Conservation (phyloP, 106 monocot species). For the Phalaenopsis aphrodite region DNA sequence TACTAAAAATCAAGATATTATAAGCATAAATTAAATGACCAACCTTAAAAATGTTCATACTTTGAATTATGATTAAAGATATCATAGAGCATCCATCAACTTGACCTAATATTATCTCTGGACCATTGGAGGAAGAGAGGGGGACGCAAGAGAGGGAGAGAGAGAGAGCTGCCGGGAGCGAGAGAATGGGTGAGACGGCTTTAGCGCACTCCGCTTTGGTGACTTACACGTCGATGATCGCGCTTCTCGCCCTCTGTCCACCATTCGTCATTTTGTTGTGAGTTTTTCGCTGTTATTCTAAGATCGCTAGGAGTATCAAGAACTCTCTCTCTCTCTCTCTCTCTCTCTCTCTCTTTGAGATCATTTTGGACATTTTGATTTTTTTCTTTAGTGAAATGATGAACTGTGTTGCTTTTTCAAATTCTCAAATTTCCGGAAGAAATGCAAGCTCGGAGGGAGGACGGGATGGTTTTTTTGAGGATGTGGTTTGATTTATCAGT, state of each 20-base stretch:
- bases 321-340: background rate
- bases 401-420: background rate
- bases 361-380: background rate
- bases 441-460: background rate
- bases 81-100: too few species aligned
- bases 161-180: background rate
- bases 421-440: background rate
- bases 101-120: too few species aligned
- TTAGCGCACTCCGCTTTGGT: slow-evolving; percentile 69
- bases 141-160: background rate
- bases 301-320: background rate
- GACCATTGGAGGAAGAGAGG: too few species aligned
- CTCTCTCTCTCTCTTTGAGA: background rate
- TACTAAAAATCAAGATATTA: too few species aligned
- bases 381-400: background rate
- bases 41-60: too few species aligned
- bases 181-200: slow-evolving; percentile 24
- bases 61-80: too few species aligned
- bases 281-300: slow-evolving; percentile 13
- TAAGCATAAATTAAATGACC: too few species aligned
- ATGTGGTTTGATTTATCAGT: background rate
- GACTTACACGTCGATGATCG: slow-evolving; percentile 85
- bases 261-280: slow-evolving; percentile 94
- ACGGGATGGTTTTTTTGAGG: background rate
- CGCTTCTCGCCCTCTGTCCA: slow-evolving; percentile 90